Evolutionary conservation across 371 early-diverging fungal species (phyloP).

Genomic region (Synchytrium microbalum): DNA sequence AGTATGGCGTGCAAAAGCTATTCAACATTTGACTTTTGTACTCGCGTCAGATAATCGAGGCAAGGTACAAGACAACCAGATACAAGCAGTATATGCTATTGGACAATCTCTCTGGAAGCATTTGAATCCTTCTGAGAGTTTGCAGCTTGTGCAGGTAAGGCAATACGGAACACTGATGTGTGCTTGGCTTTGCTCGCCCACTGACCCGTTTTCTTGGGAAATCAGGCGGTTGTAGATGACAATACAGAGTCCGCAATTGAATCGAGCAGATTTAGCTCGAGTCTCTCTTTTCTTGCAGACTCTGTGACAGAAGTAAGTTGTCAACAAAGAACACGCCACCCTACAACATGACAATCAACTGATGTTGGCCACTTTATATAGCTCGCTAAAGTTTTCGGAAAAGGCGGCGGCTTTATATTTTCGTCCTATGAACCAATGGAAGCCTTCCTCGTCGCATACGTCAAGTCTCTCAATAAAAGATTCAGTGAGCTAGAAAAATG

Average conservation of each 20-base stretch:
- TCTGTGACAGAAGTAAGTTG: not conserved
- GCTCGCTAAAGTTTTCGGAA: too few species aligned
- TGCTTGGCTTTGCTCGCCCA: not conserved
- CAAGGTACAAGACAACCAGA: not conserved
- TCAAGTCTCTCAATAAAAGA: too few species aligned
- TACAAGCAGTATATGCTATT: not conserved
- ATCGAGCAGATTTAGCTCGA: not conserved
- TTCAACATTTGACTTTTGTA: not conserved
- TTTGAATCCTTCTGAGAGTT: not conserved
- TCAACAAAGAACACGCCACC: not conserved
- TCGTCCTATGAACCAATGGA: too few species aligned
- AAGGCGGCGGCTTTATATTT: too few species aligned
- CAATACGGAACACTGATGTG: not conserved
- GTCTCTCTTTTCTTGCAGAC: not conserved
- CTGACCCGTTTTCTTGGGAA: not conserved
- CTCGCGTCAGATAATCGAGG: not conserved
- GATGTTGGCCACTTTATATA: too few species aligned
- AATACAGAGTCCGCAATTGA: not conserved
- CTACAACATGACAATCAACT: too few species aligned
- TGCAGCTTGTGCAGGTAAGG: not conserved
- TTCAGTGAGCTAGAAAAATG: too few species aligned
- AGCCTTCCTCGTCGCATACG: too few species aligned
- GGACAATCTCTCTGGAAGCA: not conserved
- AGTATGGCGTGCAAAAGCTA: not conserved
- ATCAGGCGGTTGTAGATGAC: not conserved